Percentiles rank a stretch among this genome's conserved stretches.
Conservation (phyloP, 129 eudicot genomes). For the Sambucus nigra region DNA sequence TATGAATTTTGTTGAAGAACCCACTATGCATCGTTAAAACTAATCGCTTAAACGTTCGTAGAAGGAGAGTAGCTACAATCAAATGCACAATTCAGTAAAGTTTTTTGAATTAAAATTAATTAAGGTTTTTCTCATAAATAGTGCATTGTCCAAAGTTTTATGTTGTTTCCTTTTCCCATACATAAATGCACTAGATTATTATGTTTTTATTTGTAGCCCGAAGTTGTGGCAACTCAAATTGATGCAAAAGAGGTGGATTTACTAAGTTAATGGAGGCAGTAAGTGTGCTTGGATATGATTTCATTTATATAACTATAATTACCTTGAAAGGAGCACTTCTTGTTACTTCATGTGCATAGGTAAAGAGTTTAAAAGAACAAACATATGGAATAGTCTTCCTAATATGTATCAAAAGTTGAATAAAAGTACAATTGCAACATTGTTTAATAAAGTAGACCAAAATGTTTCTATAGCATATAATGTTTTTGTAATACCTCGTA, state of each 20-base stretch:
- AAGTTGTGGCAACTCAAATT: constrained; percentile 42
- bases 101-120: too few species aligned
- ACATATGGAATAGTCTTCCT: not conserved
- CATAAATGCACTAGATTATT: not conserved
- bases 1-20: too few species aligned
- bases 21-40: too few species aligned
- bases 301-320: constrained; percentile 39
- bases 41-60: too few species aligned
- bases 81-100: too few species aligned
- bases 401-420: not conserved
- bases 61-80: too few species aligned
- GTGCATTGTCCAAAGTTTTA: not conserved
- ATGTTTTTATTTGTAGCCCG: constrained; percentile 23
- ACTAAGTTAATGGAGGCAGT: constrained; percentile 52
- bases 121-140: too few species aligned
- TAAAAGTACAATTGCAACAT: not conserved
- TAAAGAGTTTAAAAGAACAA: constrained; percentile 1
- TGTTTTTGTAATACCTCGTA: too few species aligned
- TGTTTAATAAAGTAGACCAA: too few species aligned
- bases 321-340: constrained; percentile 64
- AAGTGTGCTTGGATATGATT: constrained; percentile 37
- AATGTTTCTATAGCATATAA: too few species aligned
- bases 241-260: constrained; percentile 36
- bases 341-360: constrained; percentile 52
- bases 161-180: too few species aligned